These are phyloP conservation scores for Geotrichum klebahnii DNA, from an alignment of 1,139 yeast species.

Conservation along the genomic window DNA sequence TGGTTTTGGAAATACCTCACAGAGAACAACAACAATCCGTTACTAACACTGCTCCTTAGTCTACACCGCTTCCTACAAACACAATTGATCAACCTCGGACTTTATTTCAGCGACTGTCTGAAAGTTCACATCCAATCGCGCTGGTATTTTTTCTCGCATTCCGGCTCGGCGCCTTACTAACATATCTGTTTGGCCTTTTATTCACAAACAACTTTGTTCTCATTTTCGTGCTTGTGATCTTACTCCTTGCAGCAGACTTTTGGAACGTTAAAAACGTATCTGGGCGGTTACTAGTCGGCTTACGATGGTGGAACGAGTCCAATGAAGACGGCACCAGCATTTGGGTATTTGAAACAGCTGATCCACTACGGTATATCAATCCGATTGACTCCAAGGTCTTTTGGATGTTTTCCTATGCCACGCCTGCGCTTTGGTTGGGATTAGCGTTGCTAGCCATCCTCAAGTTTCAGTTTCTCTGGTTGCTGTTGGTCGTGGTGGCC, in stretches of 20 bases:
- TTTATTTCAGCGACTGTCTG: constrained; percentile 44
- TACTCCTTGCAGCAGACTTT: constrained; percentile 80
- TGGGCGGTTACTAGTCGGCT: constrained; percentile 83
- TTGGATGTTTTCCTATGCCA: constrained; percentile 72
- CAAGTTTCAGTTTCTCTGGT: constrained; percentile 71
- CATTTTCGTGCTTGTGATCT: constrained; percentile 70
- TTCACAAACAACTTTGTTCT: constrained; percentile 64
- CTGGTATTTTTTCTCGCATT: constrained; percentile 59
- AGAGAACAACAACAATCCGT: too few relatives aligned
- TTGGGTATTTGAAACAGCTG: constrained; percentile 88
- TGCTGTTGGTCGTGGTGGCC: constrained; percentile 57
- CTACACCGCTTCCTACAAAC: constrained; percentile 1
- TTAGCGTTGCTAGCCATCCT: constrained; percentile 73
- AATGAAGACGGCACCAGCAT: constrained; percentile 57
- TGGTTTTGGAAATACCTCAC: too few relatives aligned
- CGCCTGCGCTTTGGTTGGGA: constrained; percentile 72
- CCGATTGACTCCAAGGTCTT: constrained; percentile 88
- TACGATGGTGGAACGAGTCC: constrained; percentile 86
- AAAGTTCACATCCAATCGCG: constrained; percentile 83
- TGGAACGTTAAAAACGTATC: constrained; percentile 91
- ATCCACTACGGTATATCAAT: constrained; percentile 74
- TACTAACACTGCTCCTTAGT: too few relatives aligned
- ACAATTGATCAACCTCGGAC: constrained; percentile 22
- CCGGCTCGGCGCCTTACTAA: constrained; percentile 57
- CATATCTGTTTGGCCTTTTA: constrained; percentile 67